A percentile compares a stretch with the other conserved stretches of the same genome.
phyloP scores from a whole-genome alignment of 1,284 basidiomycete species.

The Heterobasidion parviporum region DNA sequence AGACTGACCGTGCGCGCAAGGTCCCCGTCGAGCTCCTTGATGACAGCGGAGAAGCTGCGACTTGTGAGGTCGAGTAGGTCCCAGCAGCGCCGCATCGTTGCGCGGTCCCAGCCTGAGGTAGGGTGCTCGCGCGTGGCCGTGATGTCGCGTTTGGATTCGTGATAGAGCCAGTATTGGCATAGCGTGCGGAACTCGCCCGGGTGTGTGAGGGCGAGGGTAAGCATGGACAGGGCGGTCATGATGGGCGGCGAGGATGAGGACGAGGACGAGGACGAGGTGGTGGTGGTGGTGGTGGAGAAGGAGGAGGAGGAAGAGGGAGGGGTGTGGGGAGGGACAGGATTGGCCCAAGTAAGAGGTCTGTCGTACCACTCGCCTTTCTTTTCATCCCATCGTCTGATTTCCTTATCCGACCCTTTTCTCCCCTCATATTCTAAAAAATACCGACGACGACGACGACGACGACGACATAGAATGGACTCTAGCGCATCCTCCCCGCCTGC shows the following conservation, averaged over 20 bases:
- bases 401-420: background rate
- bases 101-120: constrained; percentile 77
- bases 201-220: constrained; percentile 62
- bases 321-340: background rate
- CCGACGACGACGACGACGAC: background rate
- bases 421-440: background rate
- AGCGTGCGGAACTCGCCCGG: constrained; percentile 74
- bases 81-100: constrained; percentile 89
- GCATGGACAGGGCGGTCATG: constrained; percentile 29
- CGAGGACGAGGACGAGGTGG: background rate
- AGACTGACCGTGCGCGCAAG: constrained; percentile 72
- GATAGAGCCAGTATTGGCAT: constrained; percentile 72
- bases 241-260: constrained; percentile 1
- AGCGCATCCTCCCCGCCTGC: constrained; percentile 19
- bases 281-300: background rate
- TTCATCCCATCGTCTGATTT: no score
- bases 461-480: background rate
- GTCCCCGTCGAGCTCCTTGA: constrained; percentile 96
- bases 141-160: constrained; percentile 76
- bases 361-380: constrained; percentile 7
- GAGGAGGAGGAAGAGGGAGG: background rate
- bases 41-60: constrained; percentile 87
- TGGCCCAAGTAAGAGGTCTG: background rate
- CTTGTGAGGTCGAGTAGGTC: constrained; percentile 84
- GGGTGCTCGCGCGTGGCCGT: constrained; percentile 60